phyloP scores from a whole-genome alignment of 345 rosid species.

The Populus simonii region DNA sequence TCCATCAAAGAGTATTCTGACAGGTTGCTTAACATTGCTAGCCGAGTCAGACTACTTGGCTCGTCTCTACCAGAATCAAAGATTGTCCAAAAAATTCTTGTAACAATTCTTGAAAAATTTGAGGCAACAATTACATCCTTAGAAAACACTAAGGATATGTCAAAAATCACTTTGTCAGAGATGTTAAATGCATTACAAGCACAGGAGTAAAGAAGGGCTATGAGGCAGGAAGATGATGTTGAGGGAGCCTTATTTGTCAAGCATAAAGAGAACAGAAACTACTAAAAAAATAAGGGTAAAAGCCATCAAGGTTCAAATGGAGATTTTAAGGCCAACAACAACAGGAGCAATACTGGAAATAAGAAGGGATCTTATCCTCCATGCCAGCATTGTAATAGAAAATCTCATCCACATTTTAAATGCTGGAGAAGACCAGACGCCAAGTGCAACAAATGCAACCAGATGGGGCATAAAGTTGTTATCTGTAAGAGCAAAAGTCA shows the following conservation, averaged over 20 bases:
- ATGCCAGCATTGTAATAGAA: not conserved
- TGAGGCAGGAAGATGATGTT: not conserved
- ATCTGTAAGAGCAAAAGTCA: not conserved
- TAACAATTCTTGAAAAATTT: not conserved
- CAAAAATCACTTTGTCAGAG: not conserved
- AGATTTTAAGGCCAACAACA: not conserved
- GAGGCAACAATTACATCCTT: not conserved
- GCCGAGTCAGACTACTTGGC: not conserved
- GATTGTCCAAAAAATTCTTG: not conserved
- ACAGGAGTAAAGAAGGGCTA: not conserved
- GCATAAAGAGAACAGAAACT: too few species aligned
- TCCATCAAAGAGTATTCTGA: not conserved
- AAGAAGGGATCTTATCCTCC: too few species aligned
- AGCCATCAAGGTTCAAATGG: too few species aligned
- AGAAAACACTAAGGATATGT: not conserved
- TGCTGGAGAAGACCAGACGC: not conserved
- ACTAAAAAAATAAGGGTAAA: not conserved
- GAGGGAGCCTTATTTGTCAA: not conserved
- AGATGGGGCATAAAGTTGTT: not conserved
- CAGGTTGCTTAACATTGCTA: not conserved
- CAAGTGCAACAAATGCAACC: not conserved
- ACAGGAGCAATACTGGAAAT: not conserved
- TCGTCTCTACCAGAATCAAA: not conserved
- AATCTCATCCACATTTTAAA: not conserved
- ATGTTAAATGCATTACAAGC: not conserved